phyloP scores from a whole-genome alignment of 768 basidiomycete species.

The Amanita muscaria region DNA sequence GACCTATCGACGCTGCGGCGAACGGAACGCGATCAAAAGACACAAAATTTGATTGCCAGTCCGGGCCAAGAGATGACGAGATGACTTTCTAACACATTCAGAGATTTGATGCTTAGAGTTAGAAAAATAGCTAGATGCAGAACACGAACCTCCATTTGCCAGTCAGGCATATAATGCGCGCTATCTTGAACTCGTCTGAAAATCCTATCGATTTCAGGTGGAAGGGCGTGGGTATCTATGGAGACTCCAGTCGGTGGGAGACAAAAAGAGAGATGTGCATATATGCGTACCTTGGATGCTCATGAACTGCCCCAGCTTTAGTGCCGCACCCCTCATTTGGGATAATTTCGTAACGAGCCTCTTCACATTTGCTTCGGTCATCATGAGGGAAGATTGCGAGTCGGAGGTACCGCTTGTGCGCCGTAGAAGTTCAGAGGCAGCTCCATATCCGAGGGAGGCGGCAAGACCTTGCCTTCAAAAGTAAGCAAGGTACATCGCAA shows the following conservation, averaged over 20 bases:
- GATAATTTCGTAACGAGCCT: slow-evolving; percentile 89
- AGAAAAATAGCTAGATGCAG: too few relatives aligned
- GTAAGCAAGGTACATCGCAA: not conserved
- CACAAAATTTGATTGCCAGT: slow-evolving; percentile 65
- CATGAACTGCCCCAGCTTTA: slow-evolving; percentile 95
- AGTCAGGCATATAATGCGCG: slow-evolving; percentile 98
- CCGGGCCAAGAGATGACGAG: slow-evolving; percentile 56
- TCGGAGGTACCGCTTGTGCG: slow-evolving; percentile 38
- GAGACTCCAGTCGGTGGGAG: not conserved
- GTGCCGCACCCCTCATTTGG: slow-evolving; percentile 91
- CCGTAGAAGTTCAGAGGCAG: slow-evolving; percentile 77
- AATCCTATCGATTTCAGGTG: slow-evolving; percentile 80
- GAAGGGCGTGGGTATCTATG: slow-evolving; percentile 83
- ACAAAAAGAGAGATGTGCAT: not conserved
- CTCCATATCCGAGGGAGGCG: slow-evolving; percentile 82
- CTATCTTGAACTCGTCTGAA: slow-evolving; percentile 88
- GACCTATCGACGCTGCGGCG: slow-evolving; percentile 94
- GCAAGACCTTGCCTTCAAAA: slow-evolving; percentile 63
- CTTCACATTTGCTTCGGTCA: slow-evolving; percentile 87
- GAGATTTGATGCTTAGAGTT: not conserved
- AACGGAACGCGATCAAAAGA: slow-evolving; percentile 83
- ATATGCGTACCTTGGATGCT: slow-evolving; percentile 73
- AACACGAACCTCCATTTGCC: slow-evolving; percentile 82
- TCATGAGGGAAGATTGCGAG: slow-evolving; percentile 49
- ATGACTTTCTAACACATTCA: slow-evolving; percentile 52